Evolutionary conservation across 495 filamentous ascomycete genomes (phyloP).

Genomic region (Patellaria atrata): DNA sequence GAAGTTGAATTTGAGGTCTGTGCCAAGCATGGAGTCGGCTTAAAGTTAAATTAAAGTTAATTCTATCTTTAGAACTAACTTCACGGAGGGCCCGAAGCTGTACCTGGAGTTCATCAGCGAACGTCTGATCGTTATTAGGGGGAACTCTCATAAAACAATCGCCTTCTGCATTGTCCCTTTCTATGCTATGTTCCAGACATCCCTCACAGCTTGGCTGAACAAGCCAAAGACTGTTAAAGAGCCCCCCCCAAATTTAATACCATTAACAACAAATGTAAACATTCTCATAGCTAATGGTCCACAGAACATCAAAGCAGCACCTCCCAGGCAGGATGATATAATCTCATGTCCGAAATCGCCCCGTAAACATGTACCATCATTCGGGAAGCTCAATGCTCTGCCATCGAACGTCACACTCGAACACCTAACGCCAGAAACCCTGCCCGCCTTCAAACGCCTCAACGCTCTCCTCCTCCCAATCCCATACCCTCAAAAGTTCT

Average conservation of each 20-base stretch:
- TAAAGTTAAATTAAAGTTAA: too few species aligned
- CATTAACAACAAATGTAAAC: background rate
- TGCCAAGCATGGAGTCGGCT: too few species aligned
- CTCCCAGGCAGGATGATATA: slow-evolving; percentile 9
- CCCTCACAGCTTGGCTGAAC: slow-evolving; percentile 26
- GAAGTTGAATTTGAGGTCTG: too few species aligned
- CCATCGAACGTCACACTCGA: slow-evolving; percentile 24
- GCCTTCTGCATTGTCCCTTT: too few species aligned
- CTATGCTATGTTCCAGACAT: slow-evolving; percentile 26
- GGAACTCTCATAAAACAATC: background rate
- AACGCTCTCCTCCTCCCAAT: slow-evolving; percentile 77
- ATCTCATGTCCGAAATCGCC: slow-evolving; percentile 9
- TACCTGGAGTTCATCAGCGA: too few species aligned
- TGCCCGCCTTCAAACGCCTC: slow-evolving; percentile 65
- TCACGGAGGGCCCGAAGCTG: too few species aligned
- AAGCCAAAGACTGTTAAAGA: slow-evolving; percentile 19
- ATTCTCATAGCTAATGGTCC: background rate
- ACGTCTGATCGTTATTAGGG: too few species aligned
- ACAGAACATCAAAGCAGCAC: background rate
- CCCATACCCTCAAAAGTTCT: slow-evolving; percentile 77
- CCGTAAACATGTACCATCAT: slow-evolving; percentile 5
- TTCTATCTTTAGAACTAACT: too few species aligned
- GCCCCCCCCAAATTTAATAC: background rate
- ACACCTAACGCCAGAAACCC: slow-evolving; percentile 28
- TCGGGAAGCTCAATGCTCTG: slow-evolving; percentile 13